phyloP scores from a whole-genome alignment of 2,329 filamentous ascomycete genomes.

The Alternaria ethzedia region DNA sequence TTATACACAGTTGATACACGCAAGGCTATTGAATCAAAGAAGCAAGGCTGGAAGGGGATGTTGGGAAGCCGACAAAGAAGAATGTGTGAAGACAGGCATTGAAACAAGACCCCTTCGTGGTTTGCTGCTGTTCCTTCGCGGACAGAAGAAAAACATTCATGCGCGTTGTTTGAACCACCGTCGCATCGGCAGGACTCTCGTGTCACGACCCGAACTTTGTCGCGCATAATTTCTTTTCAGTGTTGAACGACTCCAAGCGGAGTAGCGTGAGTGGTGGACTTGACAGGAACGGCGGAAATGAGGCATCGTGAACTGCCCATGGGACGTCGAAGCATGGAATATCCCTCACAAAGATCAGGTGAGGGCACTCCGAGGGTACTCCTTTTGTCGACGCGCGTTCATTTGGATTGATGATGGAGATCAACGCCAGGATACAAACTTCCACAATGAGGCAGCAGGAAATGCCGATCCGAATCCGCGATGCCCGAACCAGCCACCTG shows the following conservation, averaged over 20 bases:
- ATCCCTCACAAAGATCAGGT: not conserved
- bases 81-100: not conserved
- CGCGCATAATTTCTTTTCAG: not conserved
- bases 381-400: slow-evolving; percentile 4
- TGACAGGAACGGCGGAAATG: not conserved
- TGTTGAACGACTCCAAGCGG: not conserved
- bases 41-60: not conserved
- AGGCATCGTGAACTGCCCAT: not conserved
- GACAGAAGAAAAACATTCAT: not conserved
- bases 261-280: not conserved
- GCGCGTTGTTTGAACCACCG: not conserved
- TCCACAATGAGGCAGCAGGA: not conserved
- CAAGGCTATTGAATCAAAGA: not conserved
- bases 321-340: not conserved
- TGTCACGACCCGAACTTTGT: not conserved
- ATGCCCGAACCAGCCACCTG: not conserved
- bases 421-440: not conserved
- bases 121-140: not conserved
- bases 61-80: not conserved
- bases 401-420: not conserved
- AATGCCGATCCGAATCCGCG: not conserved
- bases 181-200: not conserved
- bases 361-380: not conserved
- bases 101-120: not conserved
- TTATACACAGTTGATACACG: not conserved